Evolutionary conservation across 257 asterid genomes (phyloP), one percentile per base, ranked within the genome.

Genomic region (Striga asiatica): DNA sequence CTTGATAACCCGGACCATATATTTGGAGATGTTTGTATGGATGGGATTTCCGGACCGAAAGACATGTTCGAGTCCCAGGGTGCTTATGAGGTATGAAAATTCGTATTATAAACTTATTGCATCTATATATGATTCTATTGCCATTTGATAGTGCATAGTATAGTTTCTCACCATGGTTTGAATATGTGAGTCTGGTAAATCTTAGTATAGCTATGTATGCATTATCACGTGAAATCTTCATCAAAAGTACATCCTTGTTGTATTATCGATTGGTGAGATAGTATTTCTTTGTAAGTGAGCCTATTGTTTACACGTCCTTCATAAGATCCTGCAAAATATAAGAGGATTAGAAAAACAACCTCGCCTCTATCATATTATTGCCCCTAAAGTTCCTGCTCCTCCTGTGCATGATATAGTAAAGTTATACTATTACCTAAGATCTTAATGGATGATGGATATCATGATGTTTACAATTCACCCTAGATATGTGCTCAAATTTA

Each of bases 41-140:
- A 76, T 66, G 95, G 76, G 54, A 55, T 87, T 8, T 87, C 80
- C 68, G 85, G 85, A 55, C 59, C 51, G 32, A 78, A 75, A 34
- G 76, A 61, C 52, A 65, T 77, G 66, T 67, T 84, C 37, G 70
- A 55, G 35, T 65, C 75, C 68, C 80, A 70, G 65, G 75, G 67
- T 72, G 67, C 66, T 13, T 67, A 65, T 64, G 94, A 76, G 91
- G 96, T 83, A 79, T 37, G 4, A 38, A 38, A 4, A 12, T 38
- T 38, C 19, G 9, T n/a, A 17, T 14, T 6, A 17, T 42, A 34
- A 13, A 3, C 0, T 34, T 8, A 34, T 34, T 34, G 11, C 41
- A 38, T 38, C 9, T 38, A 4, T 2, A 29, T 5, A 29, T 29
- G 3, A 29, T 19, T 19, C 8, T 38, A 3, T 38, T 1, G 13